Base-by-base conservation (phyloP, 768 basidiomycete species). In the Flagelloscypha sp. region DNA sequence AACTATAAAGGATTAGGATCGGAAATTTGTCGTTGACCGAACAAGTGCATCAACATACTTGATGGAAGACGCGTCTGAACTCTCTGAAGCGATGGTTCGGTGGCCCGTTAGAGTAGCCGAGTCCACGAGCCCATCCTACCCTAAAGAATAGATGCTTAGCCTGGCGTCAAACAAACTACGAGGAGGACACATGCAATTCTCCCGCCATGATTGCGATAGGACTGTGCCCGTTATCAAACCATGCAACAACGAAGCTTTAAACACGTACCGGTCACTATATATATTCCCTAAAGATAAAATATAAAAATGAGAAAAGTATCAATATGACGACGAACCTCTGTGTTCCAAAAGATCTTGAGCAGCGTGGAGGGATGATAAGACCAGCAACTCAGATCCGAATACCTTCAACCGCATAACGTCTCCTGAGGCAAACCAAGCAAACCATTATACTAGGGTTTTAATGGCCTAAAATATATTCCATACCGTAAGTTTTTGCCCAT, bases 121-220 rank as follows among this genome's bases (percentile, higher is more conserved):
- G 36, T 1, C 56, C 56, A n/a, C 43, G 49, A 17, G 54, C 37
- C 54, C 57, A 56, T 7, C 57, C 55, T 2, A 53, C 48, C 1
- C 54, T 55, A 28, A 16, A 5, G n/a, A n/a, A n/a, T n/a, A n/a
- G n/a, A n/a, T n/a, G n/a, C n/a, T n/a, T n/a, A n/a, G n/a, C n/a
- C 9, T 13, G 24, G 15, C 3, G 7, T 35, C 23, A 27, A 16
- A 16, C n/a, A 8, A 5, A 7, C 35, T 5, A 15, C 12, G 19
- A 8, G 35, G 20, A 12, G 23, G 3, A 5, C 5, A 35, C 36
- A 15, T 11, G 30, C 36, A 37, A 20, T n/a, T 37, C 36, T 30
- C 36, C 36, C 13, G 36, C 36, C 36, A 37, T 37, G 3, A 37
- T 23, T 17, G 36, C 36, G 7, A 17, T n/a, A n/a, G n/a, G n/a